Conservation (phyloP, 1,139 yeast species). For the Suhomyces guaymorum region DNA sequence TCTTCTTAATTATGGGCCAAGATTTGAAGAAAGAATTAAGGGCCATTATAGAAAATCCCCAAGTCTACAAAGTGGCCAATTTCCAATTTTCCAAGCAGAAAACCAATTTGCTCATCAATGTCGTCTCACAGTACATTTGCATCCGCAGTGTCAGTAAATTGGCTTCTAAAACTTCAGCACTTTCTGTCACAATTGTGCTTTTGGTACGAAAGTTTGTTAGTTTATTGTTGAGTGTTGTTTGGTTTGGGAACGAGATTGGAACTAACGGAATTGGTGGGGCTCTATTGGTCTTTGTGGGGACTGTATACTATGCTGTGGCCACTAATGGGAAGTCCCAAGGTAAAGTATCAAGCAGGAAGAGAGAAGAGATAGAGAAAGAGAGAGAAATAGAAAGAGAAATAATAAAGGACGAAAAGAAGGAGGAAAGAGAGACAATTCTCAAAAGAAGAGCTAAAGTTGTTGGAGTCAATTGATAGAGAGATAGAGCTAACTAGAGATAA, state of each 20-base stretch:
- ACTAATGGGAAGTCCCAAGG: constrained; percentile 1
- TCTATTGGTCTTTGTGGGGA: constrained; percentile 53
- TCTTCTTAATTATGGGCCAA: constrained; percentile 43
- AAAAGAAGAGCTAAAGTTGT: no score
- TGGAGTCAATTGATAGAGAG: no score
- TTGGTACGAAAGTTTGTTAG: constrained; percentile 63
- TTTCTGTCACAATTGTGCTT: constrained; percentile 61
- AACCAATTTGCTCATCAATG: constrained; percentile 41
- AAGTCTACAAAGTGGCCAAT: background rate
- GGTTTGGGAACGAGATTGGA: constrained; percentile 49
- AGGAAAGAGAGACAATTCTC: no score
- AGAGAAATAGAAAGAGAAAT: background rate
- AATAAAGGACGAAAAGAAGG: no score
- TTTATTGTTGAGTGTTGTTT: constrained; percentile 51
- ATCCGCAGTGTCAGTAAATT: constrained; percentile 66
- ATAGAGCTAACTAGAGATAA: no score
- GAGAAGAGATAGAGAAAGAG: background rate
- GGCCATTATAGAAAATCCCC: constrained; percentile 14
- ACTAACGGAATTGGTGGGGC: constrained; percentile 48
- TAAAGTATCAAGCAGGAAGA: constrained; percentile 1
- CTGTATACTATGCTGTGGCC: constrained; percentile 40
- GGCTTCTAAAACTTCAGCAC: constrained; percentile 57
- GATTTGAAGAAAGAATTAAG: constrained; percentile 18
- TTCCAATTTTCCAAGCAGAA: constrained; percentile 17
- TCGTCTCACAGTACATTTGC: constrained; percentile 64